phyloP scores from a whole-genome alignment of 208 protist species.

The Trypanosoma cruzi region DNA sequence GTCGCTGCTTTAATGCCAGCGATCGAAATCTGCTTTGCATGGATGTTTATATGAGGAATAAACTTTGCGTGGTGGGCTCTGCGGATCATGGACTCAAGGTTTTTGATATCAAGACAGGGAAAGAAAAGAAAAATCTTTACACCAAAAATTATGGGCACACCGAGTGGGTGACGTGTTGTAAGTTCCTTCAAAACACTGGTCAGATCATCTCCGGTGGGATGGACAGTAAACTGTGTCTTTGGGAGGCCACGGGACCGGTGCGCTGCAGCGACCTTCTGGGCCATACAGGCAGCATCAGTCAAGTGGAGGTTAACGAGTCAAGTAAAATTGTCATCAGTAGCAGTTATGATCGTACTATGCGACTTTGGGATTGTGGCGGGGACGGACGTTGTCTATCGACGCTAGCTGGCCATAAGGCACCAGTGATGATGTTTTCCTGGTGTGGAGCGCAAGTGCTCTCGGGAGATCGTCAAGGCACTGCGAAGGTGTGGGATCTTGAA shows the following conservation, averaged over 20 bases:
- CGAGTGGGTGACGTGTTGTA: conserved; percentile 89
- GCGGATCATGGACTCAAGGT: conserved; percentile 89
- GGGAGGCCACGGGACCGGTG: conserved; percentile 44
- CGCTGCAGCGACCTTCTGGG: conserved; percentile 82
- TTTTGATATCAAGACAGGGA: conserved; percentile 64
- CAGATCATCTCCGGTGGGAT: conserved; percentile 85
- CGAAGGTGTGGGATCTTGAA: conserved; percentile 79
- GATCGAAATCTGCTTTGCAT: conserved; percentile 89
- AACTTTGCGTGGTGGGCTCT: conserved; percentile 73
- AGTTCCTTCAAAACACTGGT: conserved; percentile 57
- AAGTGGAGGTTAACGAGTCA: conserved; percentile 64
- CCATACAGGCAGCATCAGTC: conserved; percentile 80
- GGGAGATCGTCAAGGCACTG: conserved; percentile 73
- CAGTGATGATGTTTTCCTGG: conserved; percentile 86
- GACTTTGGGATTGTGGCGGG: conserved; percentile 66
- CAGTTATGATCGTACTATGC: conserved; percentile 86
- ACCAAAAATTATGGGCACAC: conserved; percentile 80
- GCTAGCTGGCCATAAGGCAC: conserved; percentile 70
- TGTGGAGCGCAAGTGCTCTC: conserved; percentile 59
- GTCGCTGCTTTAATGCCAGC: conserved; percentile 70
- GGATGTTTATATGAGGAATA: conserved; percentile 49
- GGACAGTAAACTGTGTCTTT: conserved; percentile 93
- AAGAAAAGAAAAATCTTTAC: conserved; percentile 68
- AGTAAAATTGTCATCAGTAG: conserved; percentile 51
- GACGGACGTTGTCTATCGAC: conserved; percentile 47